Base-by-base conservation (phyloP, 331 rosid genomes). In the Rhamnella rubrinervis region DNA sequence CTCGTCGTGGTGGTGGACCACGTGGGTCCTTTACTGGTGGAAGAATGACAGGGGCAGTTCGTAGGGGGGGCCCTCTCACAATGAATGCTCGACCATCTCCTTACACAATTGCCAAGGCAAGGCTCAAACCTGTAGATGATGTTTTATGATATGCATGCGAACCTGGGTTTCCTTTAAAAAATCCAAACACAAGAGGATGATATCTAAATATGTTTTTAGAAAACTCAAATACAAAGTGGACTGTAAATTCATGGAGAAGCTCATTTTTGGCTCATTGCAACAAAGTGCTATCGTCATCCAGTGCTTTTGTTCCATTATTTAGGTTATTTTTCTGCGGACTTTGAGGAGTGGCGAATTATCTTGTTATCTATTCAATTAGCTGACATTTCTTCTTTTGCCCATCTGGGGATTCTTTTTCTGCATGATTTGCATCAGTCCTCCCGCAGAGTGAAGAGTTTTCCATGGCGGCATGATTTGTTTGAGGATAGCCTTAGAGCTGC, bases 401-500 rank as follows among this genome's bases (percentile, higher is more conserved):
- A 72, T 85, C 78, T 93, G 95, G 95, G 95, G 95, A 80, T 67
- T 84, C 78, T 86, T 82, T 75, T 77, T 91, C 89, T 86, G 79
- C 85, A 80, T 92, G 88, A 85, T 77, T 85, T 89, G 35, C 82
- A 90, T 86, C 97, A 95, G 98, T 83, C 97, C 23, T 73, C 82
- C 53, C 96, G 93, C 84, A 75, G 97, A 95, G 56, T 81, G 84
- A 83, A 89, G 97, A 81, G 77, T 65, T 83, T 95, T 78, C 95
- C 93, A 40, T 91, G 95, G 98, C 91, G 73, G 83, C 89, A 66
- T 64, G 98, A 95, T 83, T 83, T 95, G 76, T 83, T 95, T 71
- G 98, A 95, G 84, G 98, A 95, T 77, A 87, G 98, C 87, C 74
- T 95, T 67, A 87, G 91, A 95, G 97, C 97, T 83, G 90, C 95